phyloP scores from a whole-genome alignment of 2,329 filamentous ascomycete species.

The Triangularia verruculosa region DNA sequence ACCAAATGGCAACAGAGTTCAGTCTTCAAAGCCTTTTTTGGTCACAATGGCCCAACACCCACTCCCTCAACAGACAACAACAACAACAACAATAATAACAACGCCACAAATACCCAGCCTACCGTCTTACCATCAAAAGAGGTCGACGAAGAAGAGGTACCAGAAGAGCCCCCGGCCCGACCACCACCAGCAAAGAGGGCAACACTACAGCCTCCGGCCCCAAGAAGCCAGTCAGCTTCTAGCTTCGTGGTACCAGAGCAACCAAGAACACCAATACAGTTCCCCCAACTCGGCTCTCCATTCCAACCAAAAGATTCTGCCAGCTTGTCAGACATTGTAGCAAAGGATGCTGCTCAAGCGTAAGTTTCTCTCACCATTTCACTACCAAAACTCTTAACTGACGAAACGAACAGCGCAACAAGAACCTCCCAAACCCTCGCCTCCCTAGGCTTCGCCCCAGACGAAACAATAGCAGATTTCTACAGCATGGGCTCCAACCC shows the following conservation, averaged over 20 bases:
- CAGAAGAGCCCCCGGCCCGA: slow-evolving; percentile 12
- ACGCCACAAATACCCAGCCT: not conserved
- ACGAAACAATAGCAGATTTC: slow-evolving; percentile 38
- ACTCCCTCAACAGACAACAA: not conserved
- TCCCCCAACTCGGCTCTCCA: not conserved
- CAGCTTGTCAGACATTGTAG: slow-evolving; percentile 36
- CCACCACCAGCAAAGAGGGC: slow-evolving; percentile 17
- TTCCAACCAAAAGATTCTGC: slow-evolving; percentile 23
- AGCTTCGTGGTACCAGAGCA: slow-evolving; percentile 11
- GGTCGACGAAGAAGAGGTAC: slow-evolving; percentile 18
- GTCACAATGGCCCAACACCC: slow-evolving; percentile 22
- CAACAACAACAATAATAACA: not conserved
- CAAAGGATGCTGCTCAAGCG: slow-evolving; percentile 36
- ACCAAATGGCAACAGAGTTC: slow-evolving; percentile 37
- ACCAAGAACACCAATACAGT: not conserved
- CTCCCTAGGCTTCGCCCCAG: slow-evolving; percentile 37
- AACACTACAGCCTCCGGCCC: slow-evolving; percentile 7
- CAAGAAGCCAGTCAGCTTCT: slow-evolving; percentile 17
- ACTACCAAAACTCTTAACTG: no score
- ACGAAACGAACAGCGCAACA: slow-evolving; percentile 30
- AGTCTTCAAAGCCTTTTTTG: slow-evolving; percentile 37
- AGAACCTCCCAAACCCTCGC: slow-evolving; percentile 37
- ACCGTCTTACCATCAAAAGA: slow-evolving; percentile 8
- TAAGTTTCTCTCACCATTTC: slow-evolving; percentile 21
- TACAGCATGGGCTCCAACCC: slow-evolving; percentile 37